These are phyloP conservation scores for Evernia prunastri DNA, from an alignment of 495 filamentous ascomycete genomes.

Conservation along the genomic window DNA sequence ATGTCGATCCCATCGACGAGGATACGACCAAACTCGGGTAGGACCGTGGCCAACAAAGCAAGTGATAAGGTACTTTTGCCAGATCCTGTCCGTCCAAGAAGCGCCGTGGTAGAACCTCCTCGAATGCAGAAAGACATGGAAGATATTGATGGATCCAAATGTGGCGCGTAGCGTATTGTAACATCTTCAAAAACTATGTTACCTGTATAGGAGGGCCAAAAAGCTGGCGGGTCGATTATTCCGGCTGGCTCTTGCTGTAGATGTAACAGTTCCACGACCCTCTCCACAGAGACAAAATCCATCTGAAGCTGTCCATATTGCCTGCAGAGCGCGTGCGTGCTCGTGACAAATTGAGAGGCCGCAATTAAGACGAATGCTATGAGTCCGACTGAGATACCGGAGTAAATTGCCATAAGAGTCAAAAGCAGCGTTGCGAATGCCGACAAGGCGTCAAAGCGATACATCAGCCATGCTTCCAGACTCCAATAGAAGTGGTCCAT, in stretches of 20 bases:
- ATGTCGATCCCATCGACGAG: conserved; percentile 56
- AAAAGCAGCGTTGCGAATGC: conserved; percentile 63
- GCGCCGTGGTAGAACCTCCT: conserved; percentile 61
- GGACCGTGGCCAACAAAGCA: conserved; percentile 49
- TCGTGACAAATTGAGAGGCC: conserved; percentile 54
- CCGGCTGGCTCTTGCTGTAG: conserved; percentile 67
- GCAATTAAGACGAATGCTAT: conserved; percentile 69
- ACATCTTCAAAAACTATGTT: conserved; percentile 71
- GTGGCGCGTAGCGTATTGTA: conserved; percentile 69
- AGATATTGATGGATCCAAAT: conserved; percentile 60
- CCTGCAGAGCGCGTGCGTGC: conserved; percentile 66
- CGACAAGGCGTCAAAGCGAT: conserved; percentile 67
- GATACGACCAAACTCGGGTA: conserved; percentile 50
- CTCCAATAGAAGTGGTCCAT: conserved; percentile 91
- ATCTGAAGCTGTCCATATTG: conserved; percentile 78
- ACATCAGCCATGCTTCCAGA: conserved; percentile 73
- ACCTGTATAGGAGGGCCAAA: conserved; percentile 64
- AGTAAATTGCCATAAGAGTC: conserved; percentile 62
- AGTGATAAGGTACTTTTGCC: conserved; percentile 63
- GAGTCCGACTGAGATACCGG: conserved; percentile 60
- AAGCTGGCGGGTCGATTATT: conserved; percentile 57
- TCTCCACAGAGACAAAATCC: conserved; percentile 83
- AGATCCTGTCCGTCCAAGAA: conserved; percentile 57
- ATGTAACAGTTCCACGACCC: conserved; percentile 68
- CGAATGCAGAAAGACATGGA: conserved; percentile 62